Evolutionary conservation across 2,329 filamentous ascomycete genomes (phyloP), one percentile per base, ranked within the genome.

Genomic region (Blastomyces gilchristii): DNA sequence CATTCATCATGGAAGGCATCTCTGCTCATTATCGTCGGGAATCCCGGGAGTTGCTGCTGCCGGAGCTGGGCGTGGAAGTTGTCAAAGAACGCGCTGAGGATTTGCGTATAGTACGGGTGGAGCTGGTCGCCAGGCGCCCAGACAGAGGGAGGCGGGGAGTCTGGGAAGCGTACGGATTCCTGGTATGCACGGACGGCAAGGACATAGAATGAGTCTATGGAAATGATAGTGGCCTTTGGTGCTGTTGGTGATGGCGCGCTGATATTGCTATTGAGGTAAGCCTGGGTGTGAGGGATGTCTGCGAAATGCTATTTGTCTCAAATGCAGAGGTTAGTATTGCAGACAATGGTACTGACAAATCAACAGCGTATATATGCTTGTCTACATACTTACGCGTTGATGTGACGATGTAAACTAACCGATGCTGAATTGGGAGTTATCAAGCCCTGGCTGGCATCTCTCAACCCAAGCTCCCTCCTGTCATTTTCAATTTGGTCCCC

Each of bases 111-210:
- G 60, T 63, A 68, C 12, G 62, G 54, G 53, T 62, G 60, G 18
- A 65, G 60, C 31, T 41, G 63, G n/a, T 65, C 58, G 41, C 63
- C 61, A 14, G 65, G 62, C 3, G 60, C 61, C 66, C 66, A 68
- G 25, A 59, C 65, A 49, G 57, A 18, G 22, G 65, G 66, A 14
- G 66, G 66, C 12, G 66, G 65, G 34, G 50, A 47, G 14, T 67
- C 65, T 1, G 65, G 66, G 62, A 67, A 56, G 22, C 62, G 64
- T 31, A 64, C 62, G 28, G 66, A 60, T 60, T 68, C 66, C 50
- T 66, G 65, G 56, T 63, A 66, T 5, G 66, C 66, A 18, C 66
- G 60, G 11, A 64, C 63, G n/a, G 66, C 66, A 22, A 68, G 31
- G 18, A 62, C 63, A 25, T 63, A 63, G 58, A 68, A 68, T 16